phyloP scores from a whole-genome alignment of 192 early-diverging fungal genomes.

The Glomus cerebriforme region DNA sequence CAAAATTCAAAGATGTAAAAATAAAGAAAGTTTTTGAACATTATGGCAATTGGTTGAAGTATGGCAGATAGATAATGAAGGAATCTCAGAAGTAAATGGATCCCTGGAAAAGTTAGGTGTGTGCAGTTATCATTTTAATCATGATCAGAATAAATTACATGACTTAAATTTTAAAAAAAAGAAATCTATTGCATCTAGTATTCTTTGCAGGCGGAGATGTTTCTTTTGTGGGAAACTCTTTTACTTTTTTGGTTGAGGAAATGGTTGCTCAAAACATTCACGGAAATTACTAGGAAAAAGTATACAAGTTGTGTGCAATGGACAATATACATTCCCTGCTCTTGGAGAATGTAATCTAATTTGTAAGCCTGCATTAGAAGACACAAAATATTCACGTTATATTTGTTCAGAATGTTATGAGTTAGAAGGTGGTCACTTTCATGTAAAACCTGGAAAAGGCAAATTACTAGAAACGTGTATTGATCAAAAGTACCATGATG shows the following conservation, averaged over 20 bases:
- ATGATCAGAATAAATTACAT: conserved; percentile 4
- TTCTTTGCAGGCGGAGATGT: background rate
- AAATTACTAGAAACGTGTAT: background rate
- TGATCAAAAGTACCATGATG: background rate
- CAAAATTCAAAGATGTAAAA: background rate
- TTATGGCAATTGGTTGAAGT: background rate
- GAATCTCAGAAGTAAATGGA: background rate
- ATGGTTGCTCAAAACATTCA: background rate
- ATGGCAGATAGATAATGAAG: background rate
- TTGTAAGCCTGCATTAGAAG: background rate
- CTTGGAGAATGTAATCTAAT: background rate
- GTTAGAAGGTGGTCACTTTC: background rate
- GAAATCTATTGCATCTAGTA: background rate
- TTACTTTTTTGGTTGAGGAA: background rate
- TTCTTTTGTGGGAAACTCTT: background rate
- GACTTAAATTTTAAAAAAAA: background rate
- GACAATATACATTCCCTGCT: background rate
- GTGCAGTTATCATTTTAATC: conserved; percentile 3
- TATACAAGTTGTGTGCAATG: background rate
- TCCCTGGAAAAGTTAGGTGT: background rate
- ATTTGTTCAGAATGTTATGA: conserved; percentile 9
- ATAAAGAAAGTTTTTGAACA: background rate
- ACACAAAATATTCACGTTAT: background rate
- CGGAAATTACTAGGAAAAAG: background rate
- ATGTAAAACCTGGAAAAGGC: background rate